Evolutionary conservation across 1,284 basidiomycete species (phyloP), one percentile per base, ranked within the genome.

Genomic region (Cutaneotrichosporon sp.): DNA sequence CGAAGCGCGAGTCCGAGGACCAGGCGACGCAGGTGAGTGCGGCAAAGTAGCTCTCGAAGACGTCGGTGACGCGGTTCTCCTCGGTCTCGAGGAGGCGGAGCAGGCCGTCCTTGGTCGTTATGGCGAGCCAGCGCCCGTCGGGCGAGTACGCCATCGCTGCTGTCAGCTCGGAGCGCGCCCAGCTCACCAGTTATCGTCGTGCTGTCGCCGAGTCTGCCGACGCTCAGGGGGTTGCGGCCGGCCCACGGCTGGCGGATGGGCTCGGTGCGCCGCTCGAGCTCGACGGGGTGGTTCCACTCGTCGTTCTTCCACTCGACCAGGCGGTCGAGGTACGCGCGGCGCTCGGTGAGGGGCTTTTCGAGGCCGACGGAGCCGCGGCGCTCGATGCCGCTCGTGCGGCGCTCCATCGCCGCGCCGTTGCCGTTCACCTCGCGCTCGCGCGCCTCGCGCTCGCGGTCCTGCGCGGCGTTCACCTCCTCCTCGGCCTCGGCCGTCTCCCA

Each of bases 1-100:
- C 88, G 72, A 97, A 95, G 45, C 92, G 87, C 22, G 92, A 91
- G 77, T 98, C 95, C 1, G 94, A 93, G 10, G 92, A 95, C 94
- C 95, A 98, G 0, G 90, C 87, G 1, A 57, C 74, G 69, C 89
- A 94, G 9, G 87, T 92, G 31, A 99, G 77, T 1, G 90, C 85
- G 16, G 93, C 94, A 73, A 95, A 97, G 78, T 97, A 97, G 9
- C 91, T 90, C 3, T 90, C 87, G 72, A 91, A 97, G 64, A 90
- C 91, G 73, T 97, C 92, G 31, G 92, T 85, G 27, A 95, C 84
- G 69, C 89, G 87, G 76, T 94, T 90, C 51, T 87, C 87, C 54
- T 89, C 81, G 0, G 90, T 87, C 72, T 97, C 92, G 51, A 97
- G 89, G 10, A 97, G 87, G 67, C 92, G 82, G 61, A 97, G 76